A percentile compares a stretch with the other conserved stretches of the same genome.
phyloP scores from a whole-genome alignment of 371 early-diverging fungal species.

The Catenaria anguillulae region DNA sequence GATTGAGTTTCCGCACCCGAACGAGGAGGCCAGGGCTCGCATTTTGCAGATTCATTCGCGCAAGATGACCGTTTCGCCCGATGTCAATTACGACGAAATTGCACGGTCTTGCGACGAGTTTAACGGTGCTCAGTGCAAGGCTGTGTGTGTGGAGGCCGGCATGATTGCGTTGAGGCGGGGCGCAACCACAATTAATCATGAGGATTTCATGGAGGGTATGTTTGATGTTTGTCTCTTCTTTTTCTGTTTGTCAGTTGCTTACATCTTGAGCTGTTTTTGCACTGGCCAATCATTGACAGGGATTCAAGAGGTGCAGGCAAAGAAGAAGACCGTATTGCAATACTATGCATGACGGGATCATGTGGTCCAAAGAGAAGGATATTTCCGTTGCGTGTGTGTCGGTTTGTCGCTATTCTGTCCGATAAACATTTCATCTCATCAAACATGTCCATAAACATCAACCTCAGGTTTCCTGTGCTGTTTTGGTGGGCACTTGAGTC shows the following conservation, averaged over 20 bases:
- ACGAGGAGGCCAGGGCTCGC: constrained; percentile 94
- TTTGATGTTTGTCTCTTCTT: constrained; percentile 7
- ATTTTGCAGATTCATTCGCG: constrained; percentile 99
- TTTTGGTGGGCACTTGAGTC: too few relatives aligned
- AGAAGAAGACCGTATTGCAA: constrained; percentile 97
- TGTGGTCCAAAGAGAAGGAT: too few relatives aligned
- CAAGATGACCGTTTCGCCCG: constrained; percentile 93
- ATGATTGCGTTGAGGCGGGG: constrained; percentile 97
- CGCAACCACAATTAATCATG: constrained; percentile 81
- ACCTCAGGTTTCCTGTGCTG: too few relatives aligned
- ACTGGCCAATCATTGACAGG: constrained; percentile 35
- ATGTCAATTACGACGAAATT: constrained; percentile 98
- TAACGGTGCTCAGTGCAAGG: constrained; percentile 99
- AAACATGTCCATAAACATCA: too few relatives aligned
- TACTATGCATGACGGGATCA: constrained; percentile 84
- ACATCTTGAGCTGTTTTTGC: neutral
- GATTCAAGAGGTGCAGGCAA: constrained; percentile 99
- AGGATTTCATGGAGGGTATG: constrained; percentile 99
- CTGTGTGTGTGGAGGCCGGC: constrained; percentile 98
- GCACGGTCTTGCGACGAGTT: constrained; percentile 98
- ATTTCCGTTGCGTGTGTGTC: too few relatives aligned
- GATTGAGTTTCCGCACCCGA: constrained; percentile 99
- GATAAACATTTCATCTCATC: too few relatives aligned
- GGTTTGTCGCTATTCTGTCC: too few relatives aligned
- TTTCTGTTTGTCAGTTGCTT: neutral